Base-by-base conservation (phyloP, 768 basidiomycete genomes). In the Termitomyces sp. region DNA sequence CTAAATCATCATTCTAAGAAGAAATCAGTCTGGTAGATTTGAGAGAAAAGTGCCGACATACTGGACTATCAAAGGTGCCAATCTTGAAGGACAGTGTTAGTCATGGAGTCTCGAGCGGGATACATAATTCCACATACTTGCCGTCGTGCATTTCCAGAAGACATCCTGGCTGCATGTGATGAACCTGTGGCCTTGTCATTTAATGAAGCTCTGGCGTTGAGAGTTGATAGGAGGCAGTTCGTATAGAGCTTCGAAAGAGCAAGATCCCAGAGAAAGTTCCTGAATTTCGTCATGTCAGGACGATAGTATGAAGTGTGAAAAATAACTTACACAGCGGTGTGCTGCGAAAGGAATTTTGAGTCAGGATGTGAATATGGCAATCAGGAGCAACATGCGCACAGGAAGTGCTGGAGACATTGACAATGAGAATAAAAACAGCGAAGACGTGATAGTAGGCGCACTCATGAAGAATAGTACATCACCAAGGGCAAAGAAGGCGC, bases 221-320 rank as follows among this genome's bases (percentile, higher is more conserved):
- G 70, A 4, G 79, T 78, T 5, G 79, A 80, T 37, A 82, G 62
- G 5, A 80, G 67, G 52, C 77, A 79, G 53, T 81, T 82, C 19
- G 77, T 56, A 62, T 82, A 82, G 8, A 82, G 69, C 53, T 80
- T 81, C 2, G 77, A 72, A 14, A 82, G 66, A 11, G 77, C 69
- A 21, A 82, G 67, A 59, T 80, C 79, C 75, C 76, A 82, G 9
- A 80, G 57, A 61, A 82, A 82, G 61, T 80, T 81, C 25, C 78
- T 77, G 47, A 1, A 44, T 19, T 31, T 5, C 10, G 9, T n/a
- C 6, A 17, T 19, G 21, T 23, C 16, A 27, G 42, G 19, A 59
- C n/a, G 27, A 9, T 32, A 41, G 2, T 40, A 23, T 14, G 10
- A 51, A 50, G 12, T 45, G 25, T 27, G 5, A 5, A 27, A 17